phyloP scores from a whole-genome alignment of 805 yeast genomes.

The Barnettozyma botsteinii region DNA sequence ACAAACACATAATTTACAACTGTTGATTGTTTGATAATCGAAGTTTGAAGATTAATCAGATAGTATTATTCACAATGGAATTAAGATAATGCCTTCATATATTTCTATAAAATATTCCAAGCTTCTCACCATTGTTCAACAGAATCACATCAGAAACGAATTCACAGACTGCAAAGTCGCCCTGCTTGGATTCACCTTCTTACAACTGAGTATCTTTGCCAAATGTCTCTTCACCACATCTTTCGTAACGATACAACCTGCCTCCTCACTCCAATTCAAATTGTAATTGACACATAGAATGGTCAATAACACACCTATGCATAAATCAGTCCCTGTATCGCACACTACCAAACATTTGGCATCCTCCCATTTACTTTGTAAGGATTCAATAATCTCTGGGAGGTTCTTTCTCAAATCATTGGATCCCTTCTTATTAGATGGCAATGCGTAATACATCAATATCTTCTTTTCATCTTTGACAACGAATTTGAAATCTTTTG shows the following conservation, averaged over 20 bases:
- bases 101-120: no score
- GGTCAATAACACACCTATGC: constrained; percentile 53
- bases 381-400: constrained; percentile 34
- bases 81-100: no score
- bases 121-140: no score
- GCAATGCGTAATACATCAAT: constrained; percentile 23
- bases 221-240: constrained; percentile 51
- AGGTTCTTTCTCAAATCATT: constrained; percentile 47
- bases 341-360: constrained; percentile 41
- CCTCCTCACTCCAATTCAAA: constrained; percentile 33
- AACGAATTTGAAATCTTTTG: constrained; percentile 4
- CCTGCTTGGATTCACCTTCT: constrained; percentile 69
- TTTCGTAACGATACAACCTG: constrained; percentile 34
- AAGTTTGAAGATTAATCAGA: no score
- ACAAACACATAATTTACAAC: no score
- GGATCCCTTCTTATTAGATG: constrained; percentile 58
- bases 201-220: constrained; percentile 38
- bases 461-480: background rate
- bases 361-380: constrained; percentile 10
- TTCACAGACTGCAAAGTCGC: constrained; percentile 72
- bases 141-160: constrained; percentile 41
- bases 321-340: constrained; percentile 59
- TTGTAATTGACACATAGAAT: constrained; percentile 43
- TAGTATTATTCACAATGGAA: no score
- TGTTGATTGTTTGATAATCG: no score